A percentile compares a stretch with the other conserved stretches of the same genome.
Evolutionary conservation across 345 rosid genomes (phyloP).

Genomic region (Litchi chinensis): DNA sequence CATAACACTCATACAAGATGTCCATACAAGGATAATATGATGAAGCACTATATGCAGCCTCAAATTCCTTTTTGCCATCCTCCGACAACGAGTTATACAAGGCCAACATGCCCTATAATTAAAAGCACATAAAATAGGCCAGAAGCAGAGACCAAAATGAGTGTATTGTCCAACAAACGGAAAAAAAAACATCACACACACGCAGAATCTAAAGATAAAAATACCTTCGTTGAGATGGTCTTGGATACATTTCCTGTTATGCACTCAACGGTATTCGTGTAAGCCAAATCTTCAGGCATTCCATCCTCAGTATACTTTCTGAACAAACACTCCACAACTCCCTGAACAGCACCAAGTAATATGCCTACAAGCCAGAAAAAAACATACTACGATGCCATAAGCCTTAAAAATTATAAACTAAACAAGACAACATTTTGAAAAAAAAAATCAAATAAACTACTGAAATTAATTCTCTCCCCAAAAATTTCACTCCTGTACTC

Average conservation of each 20-base stretch:
- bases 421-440: neutral
- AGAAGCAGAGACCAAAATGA: constrained; percentile 22
- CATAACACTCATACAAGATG: constrained; percentile 57
- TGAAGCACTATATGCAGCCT: constrained; percentile 62
- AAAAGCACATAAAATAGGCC: constrained; percentile 26
- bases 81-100: constrained; percentile 53
- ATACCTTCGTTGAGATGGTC: constrained; percentile 60
- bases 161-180: constrained; percentile 10
- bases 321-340: constrained; percentile 77
- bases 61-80: constrained; percentile 51
- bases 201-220: neutral
- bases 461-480: constrained; percentile 60
- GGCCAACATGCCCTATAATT: constrained; percentile 64
- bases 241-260: constrained; percentile 69
- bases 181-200: constrained; percentile 4
- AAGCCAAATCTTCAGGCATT: constrained; percentile 76
- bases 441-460: constrained; percentile 24
- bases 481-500: constrained; percentile 69
- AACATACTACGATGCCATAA: neutral
- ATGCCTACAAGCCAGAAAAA: constrained; percentile 53
- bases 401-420: neutral
- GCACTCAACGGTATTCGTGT: constrained; percentile 91
- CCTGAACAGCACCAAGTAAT: constrained; percentile 89
- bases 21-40: constrained; percentile 66
- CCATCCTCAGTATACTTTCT: constrained; percentile 81